These are phyloP conservation scores for Bipolaris gigantea DNA, from an alignment of 2,329 filamentous ascomycete genomes.

Conservation along the genomic window DNA sequence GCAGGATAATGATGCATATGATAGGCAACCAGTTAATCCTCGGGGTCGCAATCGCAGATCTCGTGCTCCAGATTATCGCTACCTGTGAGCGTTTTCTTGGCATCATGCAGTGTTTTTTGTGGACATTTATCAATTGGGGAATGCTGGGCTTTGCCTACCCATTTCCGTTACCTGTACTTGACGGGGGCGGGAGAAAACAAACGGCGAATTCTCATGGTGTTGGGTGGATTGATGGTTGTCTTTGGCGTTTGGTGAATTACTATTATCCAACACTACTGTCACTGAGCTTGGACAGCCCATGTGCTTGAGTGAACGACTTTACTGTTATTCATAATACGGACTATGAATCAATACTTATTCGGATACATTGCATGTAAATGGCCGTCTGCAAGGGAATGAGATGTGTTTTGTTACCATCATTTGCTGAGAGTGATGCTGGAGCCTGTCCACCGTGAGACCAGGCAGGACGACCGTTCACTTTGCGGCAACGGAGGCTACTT, in stretches of 20 bases:
- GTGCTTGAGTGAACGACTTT: not conserved
- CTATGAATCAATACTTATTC: not conserved
- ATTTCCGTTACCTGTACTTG: not conserved
- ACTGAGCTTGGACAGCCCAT: not conserved
- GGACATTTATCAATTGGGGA: not conserved
- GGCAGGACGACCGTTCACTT: not conserved
- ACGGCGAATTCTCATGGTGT: not conserved
- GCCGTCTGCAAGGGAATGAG: too few relatives aligned
- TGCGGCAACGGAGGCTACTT: not conserved
- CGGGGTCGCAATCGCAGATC: constrained; percentile 78
- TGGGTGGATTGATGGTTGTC: not conserved
- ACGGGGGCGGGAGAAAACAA: not conserved
- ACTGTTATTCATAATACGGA: not conserved
- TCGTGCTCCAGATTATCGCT: constrained; percentile 75
- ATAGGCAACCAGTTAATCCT: constrained; percentile 93
- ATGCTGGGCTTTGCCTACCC: not conserved
- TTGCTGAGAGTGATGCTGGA: not conserved
- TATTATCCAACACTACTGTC: not conserved
- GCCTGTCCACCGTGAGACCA: not conserved
- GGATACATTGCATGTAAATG: not conserved
- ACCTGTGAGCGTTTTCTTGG: constrained; percentile 11
- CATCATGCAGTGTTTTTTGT: not conserved
- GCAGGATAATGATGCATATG: constrained; percentile 68
- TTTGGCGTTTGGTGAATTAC: not conserved
- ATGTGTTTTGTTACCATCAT: not conserved